Evolutionary conservation across 371 early-diverging fungal species (phyloP).

Genomic region (Rhizomucor pusillus): DNA sequence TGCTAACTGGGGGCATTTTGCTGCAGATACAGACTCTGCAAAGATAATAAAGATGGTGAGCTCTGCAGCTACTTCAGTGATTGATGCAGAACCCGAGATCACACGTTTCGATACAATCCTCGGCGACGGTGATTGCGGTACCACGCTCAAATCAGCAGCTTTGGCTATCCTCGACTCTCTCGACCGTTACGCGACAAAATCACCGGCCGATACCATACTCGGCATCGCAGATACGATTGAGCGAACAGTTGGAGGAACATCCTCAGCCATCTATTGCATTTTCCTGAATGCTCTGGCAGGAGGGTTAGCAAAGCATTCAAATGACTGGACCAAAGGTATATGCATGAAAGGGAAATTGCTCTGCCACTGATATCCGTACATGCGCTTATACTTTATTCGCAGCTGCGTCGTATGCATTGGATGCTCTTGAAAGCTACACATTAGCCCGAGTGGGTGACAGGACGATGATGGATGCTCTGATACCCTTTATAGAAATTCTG

Average conservation of each 20-base stretch:
- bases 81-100: constrained; percentile 67
- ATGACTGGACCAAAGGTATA: constrained; percentile 21
- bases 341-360: too few species aligned
- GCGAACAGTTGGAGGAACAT: constrained; percentile 74
- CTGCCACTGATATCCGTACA: too few species aligned
- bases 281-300: constrained; percentile 72
- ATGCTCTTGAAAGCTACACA: constrained; percentile 66
- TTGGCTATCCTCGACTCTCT: constrained; percentile 34
- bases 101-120: constrained; percentile 68
- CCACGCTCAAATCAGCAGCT: constrained; percentile 67
- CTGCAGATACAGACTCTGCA: background rate
- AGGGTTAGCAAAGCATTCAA: constrained; percentile 17
- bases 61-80: constrained; percentile 51
- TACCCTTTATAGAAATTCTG: constrained; percentile 62
- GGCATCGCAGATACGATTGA: constrained; percentile 66
- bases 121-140: constrained; percentile 87
- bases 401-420: constrained; percentile 51
- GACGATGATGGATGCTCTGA: constrained; percentile 76
- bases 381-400: too few species aligned
- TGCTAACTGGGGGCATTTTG: too few species aligned
- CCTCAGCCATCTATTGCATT: constrained; percentile 75
- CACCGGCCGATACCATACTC: constrained; percentile 25
- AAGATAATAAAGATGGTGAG: constrained; percentile 33
- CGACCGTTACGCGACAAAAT: constrained; percentile 14
- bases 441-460: constrained; percentile 76